phyloP scores from a whole-genome alignment of 768 basidiomycete species.

The Lactarius sanguifluus region DNA sequence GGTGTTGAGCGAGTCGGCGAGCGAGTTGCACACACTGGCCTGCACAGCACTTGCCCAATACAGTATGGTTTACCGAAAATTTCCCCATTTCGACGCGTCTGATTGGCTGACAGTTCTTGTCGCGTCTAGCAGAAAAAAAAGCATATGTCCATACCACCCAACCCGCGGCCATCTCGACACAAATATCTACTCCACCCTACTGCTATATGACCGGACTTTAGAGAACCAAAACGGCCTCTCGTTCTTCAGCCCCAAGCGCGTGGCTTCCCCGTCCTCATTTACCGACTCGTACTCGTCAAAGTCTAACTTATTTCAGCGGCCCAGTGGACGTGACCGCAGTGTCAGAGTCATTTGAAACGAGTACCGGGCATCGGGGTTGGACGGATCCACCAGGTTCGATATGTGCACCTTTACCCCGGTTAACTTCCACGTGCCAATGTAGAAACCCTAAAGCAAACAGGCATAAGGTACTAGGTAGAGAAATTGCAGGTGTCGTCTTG shows the following conservation, averaged over 20 bases:
- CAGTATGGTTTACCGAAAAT: background rate
- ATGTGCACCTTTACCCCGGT: constrained; percentile 58
- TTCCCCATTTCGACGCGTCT: background rate
- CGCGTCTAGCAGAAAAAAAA: background rate
- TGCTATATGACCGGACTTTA: constrained; percentile 69
- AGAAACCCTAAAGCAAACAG: constrained; percentile 53
- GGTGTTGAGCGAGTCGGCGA: background rate
- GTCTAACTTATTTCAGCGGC: constrained; percentile 82
- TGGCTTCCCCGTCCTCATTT: constrained; percentile 66
- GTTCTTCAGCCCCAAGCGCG: constrained; percentile 71
- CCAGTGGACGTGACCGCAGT: constrained; percentile 75
- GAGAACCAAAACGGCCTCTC: constrained; percentile 95
- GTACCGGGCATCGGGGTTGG: constrained; percentile 46
- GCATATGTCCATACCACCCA: background rate
- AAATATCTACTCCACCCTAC: constrained; percentile 23
- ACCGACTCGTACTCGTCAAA: constrained; percentile 73
- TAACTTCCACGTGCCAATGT: constrained; percentile 72
- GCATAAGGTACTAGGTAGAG: background rate
- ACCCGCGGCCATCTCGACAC: constrained; percentile 13
- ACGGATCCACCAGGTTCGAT: constrained; percentile 60
- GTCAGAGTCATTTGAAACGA: constrained; percentile 71
- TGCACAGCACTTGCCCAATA: background rate
- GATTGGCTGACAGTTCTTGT: constrained; percentile 11
- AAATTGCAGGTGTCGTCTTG: background rate
- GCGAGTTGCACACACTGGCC: background rate